phyloP scores from a whole-genome alignment of 768 basidiomycete genomes.

The Tulasnella sp. region DNA sequence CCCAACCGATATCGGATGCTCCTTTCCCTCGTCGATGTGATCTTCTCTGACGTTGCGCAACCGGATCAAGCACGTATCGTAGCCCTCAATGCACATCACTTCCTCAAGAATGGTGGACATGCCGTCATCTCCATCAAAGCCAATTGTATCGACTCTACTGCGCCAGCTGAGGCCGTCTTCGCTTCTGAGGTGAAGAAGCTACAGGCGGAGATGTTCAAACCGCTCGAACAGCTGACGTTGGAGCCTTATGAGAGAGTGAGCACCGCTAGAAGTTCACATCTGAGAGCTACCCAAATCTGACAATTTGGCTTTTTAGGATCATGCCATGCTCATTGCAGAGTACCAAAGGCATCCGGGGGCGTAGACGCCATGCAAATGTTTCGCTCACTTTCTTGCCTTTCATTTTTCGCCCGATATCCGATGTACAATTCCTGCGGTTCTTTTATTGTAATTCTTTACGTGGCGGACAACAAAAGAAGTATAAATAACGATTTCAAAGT shows the following conservation, averaged over 20 bases:
- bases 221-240: constrained; percentile 88
- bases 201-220: constrained; percentile 73
- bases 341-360: constrained; percentile 35
- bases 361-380: constrained; percentile 10
- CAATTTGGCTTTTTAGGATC: constrained; percentile 35
- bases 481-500: too few species aligned
- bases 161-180: constrained; percentile 80
- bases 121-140: constrained; percentile 97
- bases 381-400: too few species aligned
- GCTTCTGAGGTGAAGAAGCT: constrained; percentile 76
- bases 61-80: constrained; percentile 99
- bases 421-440: too few species aligned
- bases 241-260: constrained; percentile 65
- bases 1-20: constrained; percentile 98
- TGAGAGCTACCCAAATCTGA: neutral
- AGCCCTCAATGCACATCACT: constrained; percentile 81
- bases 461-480: too few species aligned
- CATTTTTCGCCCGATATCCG: too few species aligned
- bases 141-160: constrained; percentile 96
- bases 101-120: constrained; percentile 91
- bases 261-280: neutral
- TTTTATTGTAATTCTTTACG: too few species aligned
- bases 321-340: constrained; percentile 73
- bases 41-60: constrained; percentile 97
- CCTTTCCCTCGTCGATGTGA: constrained; percentile 86